Base-by-base conservation (phyloP, 176 grass and related monocot genomes). In the Guadua angustifolia region DNA sequence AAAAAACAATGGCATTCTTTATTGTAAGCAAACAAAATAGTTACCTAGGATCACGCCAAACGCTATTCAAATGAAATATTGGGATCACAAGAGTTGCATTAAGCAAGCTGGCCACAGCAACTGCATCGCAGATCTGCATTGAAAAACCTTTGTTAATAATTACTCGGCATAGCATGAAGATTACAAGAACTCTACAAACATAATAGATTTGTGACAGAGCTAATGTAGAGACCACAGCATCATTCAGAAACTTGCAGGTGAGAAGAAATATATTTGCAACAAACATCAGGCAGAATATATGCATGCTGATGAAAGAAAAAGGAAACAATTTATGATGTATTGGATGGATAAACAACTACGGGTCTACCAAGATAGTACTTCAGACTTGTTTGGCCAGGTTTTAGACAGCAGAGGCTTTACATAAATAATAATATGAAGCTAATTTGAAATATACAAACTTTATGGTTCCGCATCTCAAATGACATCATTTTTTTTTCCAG, bases 21-120 rank as follows among this genome's bases (percentile, higher is more conserved):
- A 56, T 56, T 26, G 26, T 35, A 79, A 87, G 32, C 52, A 53
- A 50, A 50, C 4, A 77, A 71, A 84, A 56, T 38, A 77, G 55
- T 78, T 71, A 98, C 95, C 95, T 98, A 44, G 89, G 78, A 89
- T 98, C 95, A 62, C 89, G 91, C 93, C 95, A 98, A 57, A 98
- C 95, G 21, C 93, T 98, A 77, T 98, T 95, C 53, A 98, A 83
- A 92, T 98, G 93, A 84, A 98, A 94, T 67, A 88, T 80, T 77
- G 95, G 95, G 84, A 93, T 92, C 83, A 98, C 91, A 86, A 98
- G 93, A 69, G 91, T 98, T 88, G 95, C 95, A 90, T 95, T 98
- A 61, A 98, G 80, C 83, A 95, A 83, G 69, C 87, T 88, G 14
- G 95, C 91, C 22, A 98, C 93, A 77, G 93, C 95, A 88, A 95